These are phyloP conservation scores for Backusella tuberculispora DNA, from an alignment of 192 early-diverging fungal species.

Conservation along the genomic window DNA sequence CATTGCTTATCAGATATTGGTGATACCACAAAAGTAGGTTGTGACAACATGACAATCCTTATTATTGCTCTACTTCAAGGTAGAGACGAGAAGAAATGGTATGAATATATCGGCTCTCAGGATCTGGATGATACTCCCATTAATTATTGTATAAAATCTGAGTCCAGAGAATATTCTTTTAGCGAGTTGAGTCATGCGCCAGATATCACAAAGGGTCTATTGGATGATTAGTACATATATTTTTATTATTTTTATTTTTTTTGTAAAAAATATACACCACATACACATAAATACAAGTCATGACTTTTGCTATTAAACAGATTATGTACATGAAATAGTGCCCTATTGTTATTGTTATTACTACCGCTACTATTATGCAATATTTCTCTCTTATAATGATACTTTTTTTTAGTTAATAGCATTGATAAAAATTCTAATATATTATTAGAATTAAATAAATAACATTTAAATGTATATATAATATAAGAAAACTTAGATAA, in stretches of 20 bases:
- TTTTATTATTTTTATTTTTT: too few relatives aligned
- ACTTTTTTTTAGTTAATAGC: too few relatives aligned
- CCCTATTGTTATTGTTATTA: too few relatives aligned
- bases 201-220: not conserved
- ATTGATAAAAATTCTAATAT: too few relatives aligned
- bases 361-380: too few relatives aligned
- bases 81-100: constrained; percentile 77
- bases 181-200: not conserved
- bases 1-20: constrained; percentile 86
- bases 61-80: constrained; percentile 86
- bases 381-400: too few relatives aligned
- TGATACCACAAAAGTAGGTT: constrained; percentile 89
- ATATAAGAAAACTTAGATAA: not conserved
- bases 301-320: too few relatives aligned
- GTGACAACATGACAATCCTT: constrained; percentile 98
- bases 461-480: too few relatives aligned
- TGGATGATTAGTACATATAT: not conserved
- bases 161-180: constrained; percentile 14
- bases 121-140: not conserved
- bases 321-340: too few relatives aligned
- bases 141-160: not conserved
- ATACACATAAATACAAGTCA: too few relatives aligned
- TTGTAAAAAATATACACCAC: too few relatives aligned
- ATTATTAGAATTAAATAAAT: too few relatives aligned
- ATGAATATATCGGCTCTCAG: constrained; percentile 13